Percentiles rank a stretch among this genome's conserved stretches.
Conservation (phyloP, 2,329 filamentous ascomycete species). For the Meredithiella fracta region DNA sequence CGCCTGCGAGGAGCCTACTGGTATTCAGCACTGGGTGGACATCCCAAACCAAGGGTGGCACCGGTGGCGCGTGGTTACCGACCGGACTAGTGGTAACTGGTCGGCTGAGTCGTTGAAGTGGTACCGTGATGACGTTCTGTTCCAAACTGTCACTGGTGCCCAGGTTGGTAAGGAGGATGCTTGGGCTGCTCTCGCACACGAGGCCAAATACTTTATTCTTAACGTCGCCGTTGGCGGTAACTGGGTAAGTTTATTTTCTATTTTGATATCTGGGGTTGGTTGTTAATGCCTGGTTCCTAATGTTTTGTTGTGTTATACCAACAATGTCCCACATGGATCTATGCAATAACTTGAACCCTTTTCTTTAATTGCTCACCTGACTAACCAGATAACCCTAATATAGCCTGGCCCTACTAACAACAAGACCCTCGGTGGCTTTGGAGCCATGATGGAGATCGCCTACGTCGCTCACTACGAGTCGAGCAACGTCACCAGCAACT, state of each 20-base stretch:
- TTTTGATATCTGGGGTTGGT: background rate
- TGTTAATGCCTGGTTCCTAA: background rate
- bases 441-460: slow-evolving; percentile 17
- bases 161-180: slow-evolving; percentile 28
- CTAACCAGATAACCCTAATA: slow-evolving; percentile 3
- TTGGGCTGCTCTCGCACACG: slow-evolving; percentile 36
- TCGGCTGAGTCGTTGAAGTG: slow-evolving; percentile 34
- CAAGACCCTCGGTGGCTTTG: slow-evolving; percentile 27
- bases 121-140: slow-evolving; percentile 30
- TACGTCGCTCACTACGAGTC: slow-evolving; percentile 17
- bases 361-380: slow-evolving; percentile 5
- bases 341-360: background rate
- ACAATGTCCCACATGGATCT: background rate
- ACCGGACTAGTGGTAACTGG: slow-evolving; percentile 31
- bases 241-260: slow-evolving; percentile 26
- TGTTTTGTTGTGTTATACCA: background rate
- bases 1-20: slow-evolving; percentile 34
- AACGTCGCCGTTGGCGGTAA: slow-evolving; percentile 40
- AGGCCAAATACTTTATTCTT: slow-evolving; percentile 34
- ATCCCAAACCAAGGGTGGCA: slow-evolving; percentile 30
- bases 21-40: slow-evolving; percentile 22
- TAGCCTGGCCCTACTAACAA: slow-evolving; percentile 34
- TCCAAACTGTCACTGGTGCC: slow-evolving; percentile 27
- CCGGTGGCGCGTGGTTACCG: slow-evolving; percentile 33
- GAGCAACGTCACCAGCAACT: background rate